Evolutionary conservation across 2,329 filamentous ascomycete genomes (phyloP).

Genomic region (Phymatotrichopsis omnivora): DNA sequence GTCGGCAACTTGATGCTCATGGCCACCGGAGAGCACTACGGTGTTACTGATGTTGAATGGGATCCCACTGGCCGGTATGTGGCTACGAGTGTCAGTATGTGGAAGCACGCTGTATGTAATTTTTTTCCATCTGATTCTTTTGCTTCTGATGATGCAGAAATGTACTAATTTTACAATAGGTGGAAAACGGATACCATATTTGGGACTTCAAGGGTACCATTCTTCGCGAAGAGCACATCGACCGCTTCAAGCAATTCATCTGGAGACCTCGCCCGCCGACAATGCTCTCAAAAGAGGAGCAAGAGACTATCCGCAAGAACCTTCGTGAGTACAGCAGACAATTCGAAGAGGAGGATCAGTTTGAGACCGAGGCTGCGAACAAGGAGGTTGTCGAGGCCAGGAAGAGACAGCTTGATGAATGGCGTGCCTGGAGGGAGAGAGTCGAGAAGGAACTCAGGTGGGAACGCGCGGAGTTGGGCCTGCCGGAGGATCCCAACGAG

Average conservation of each 20-base stretch:
- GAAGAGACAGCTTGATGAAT: constrained; percentile 73
- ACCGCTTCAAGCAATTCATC: constrained; percentile 95
- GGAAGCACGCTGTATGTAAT: constrained; percentile 80
- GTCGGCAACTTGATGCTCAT: constrained; percentile 91
- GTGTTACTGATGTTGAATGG: constrained; percentile 96
- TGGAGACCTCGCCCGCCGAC: constrained; percentile 89
- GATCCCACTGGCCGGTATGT: constrained; percentile 93
- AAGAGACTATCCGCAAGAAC: constrained; percentile 96
- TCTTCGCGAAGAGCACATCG: constrained; percentile 80
- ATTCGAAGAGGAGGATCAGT: constrained; percentile 91
- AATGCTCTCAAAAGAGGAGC: constrained; percentile 92
- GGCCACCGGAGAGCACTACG: constrained; percentile 90
- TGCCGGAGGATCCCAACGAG: constrained; percentile 56
- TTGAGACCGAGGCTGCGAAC: constrained; percentile 88
- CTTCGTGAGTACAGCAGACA: constrained; percentile 89
- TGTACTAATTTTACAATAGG: constrained; percentile 43
- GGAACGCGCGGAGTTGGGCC: constrained; percentile 57
- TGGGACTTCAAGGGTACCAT: constrained; percentile 92
- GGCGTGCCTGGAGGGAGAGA: constrained; percentile 70
- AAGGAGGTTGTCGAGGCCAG: constrained; percentile 85
- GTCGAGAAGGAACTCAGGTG: constrained; percentile 62
- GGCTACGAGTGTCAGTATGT: constrained; percentile 82
- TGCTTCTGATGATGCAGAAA: constrained; percentile 28
- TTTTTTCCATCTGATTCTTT: neutral
- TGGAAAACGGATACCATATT: constrained; percentile 98